Evolutionary conservation across 2,329 filamentous ascomycete genomes (phyloP), one percentile per base, ranked within the genome.

Genomic region (Xylariales sp.): DNA sequence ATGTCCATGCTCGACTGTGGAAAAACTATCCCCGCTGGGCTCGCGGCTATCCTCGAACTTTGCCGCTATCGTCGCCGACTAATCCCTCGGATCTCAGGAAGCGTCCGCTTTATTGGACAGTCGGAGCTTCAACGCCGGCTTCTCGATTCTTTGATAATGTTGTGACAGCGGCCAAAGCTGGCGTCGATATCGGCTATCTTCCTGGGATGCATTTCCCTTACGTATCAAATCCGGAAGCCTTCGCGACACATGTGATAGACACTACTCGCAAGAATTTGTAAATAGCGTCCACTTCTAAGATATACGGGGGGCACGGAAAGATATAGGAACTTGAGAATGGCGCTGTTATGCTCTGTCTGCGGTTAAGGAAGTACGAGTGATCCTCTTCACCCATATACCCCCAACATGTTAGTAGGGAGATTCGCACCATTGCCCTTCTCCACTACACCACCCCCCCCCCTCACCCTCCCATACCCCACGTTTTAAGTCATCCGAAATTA

Each of bases 11-110:
- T 2, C 56, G 69, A 9, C 23, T 71, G 53, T 65, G 67, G 69
- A 67, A 65, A 58, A 71, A 69, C 50, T 71, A 71, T 46, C 61
- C 69, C 18, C 52, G 56, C 52, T 71, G 67, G 67, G 69, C 61
- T 10, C 69, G 54, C n/a, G 69, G 69, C 8, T 69, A 71, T 58
- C 69, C 67, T n/a, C 61, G 12, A 28, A 63, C 56, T 2, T 5
- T 71, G 16, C 69, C 69, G 23, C 43, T 16, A 23, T 65, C 69
- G 1, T 36, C 67, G 55, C 64, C 67, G 7, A 67, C 60, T 3
- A 41, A 30, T 14, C 14, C 12, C 32, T 59, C 65, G 6, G 58
- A 63, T 53, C 48, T 69, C 39, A 5, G 30, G 8, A 65, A 54
- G 50, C 56, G 69, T 5, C 69, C 69, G 4, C 53, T 71, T 14